Base-by-base conservation (phyloP, 1,139 yeast genomes). In the Kurtzmaniella quercitrusa region DNA sequence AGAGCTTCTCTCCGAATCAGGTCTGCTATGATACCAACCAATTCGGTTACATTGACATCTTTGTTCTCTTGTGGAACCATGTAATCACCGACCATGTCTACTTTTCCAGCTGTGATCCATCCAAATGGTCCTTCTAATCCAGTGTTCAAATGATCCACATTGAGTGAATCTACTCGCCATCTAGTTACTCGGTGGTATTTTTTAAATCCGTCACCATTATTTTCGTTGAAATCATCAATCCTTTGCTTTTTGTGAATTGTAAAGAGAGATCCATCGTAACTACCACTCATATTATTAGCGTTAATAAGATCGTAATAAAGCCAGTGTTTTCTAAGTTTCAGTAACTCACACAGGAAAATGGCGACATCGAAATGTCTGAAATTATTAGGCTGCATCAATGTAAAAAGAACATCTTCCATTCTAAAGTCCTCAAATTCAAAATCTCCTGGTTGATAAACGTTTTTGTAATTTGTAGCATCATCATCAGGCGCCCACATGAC, bases 41-140 rank as follows among this genome's bases (percentile, higher is more conserved):
- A 54, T 46, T 73, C 77, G 3, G 61, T 51, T 41, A 74, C 61
- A 43, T 71, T 69, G 26, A 74, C 55, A 38, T 65, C 68, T 38
- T 74, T 71, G 36, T 71, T 73, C 46, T 80, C 84, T 38, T 76
- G 76, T 0, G 96, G 95, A 1, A 88, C 81, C 76, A 83, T 80
- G 9, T 91, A 80, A 58, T 93, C 97, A 7, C 96, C 97, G 49
- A 87, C 67, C 82, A 93, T 84, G 61, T 93, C 97, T 17, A 91
- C 98, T 45, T 81, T 81, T 6, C 98, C 98, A 47, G 78, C 76
- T 7, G 88, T 82, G 44, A 93, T 91, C 98, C 98, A 93, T 2
- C 98, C 97, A 63, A 93, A 88, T 5, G 98, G 96, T 0, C 98
- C 98, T 42, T 83, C 84, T 42, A 88, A 74, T 0, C 98, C 98